Conservation (phyloP, 768 basidiomycete genomes). For the Lanmaoa pseudosensibilis region DNA sequence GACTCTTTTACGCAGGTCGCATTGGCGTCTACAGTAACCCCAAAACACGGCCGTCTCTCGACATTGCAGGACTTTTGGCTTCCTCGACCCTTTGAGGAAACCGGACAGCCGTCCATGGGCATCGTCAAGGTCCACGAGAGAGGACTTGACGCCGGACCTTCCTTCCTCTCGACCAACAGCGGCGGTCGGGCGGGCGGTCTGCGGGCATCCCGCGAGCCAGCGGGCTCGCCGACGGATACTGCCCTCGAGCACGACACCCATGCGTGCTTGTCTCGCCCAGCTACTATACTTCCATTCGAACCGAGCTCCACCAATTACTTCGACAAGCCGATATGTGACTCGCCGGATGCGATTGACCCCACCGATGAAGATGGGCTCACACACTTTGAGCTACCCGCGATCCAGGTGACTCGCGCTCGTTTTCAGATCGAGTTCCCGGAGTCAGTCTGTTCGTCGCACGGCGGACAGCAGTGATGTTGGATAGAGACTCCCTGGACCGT, state of each 20-base stretch:
- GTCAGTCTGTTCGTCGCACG: not conserved
- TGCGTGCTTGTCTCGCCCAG: not conserved
- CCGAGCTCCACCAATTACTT: slow-evolving; percentile 2
- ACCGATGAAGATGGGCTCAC: not conserved
- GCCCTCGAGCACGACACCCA: not conserved
- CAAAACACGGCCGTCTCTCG: slow-evolving; percentile 11
- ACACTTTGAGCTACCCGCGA: not conserved
- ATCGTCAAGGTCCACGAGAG: slow-evolving; percentile 15
- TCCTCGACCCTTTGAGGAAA: slow-evolving; percentile 23
- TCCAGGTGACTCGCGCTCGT: not conserved
- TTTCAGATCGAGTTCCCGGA: not conserved
- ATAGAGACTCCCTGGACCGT: not conserved
- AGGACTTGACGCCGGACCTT: slow-evolving; percentile 16
- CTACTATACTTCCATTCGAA: not conserved
- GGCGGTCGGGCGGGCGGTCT: not conserved
- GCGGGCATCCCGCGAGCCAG: not conserved
- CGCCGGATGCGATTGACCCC: slow-evolving; percentile 18
- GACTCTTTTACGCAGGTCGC: slow-evolving; percentile 22
- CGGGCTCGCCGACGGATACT: not conserved
- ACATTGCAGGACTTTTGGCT: slow-evolving; percentile 15
- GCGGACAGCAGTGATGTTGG: not conserved
- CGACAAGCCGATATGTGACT: slow-evolving; percentile 21
- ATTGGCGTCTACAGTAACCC: slow-evolving; percentile 3
- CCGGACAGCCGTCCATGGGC: not conserved
- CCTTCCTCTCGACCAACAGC: not conserved